Conservation (phyloP, 2,329 filamentous ascomycete genomes). For the Westerdykella ornata region DNA sequence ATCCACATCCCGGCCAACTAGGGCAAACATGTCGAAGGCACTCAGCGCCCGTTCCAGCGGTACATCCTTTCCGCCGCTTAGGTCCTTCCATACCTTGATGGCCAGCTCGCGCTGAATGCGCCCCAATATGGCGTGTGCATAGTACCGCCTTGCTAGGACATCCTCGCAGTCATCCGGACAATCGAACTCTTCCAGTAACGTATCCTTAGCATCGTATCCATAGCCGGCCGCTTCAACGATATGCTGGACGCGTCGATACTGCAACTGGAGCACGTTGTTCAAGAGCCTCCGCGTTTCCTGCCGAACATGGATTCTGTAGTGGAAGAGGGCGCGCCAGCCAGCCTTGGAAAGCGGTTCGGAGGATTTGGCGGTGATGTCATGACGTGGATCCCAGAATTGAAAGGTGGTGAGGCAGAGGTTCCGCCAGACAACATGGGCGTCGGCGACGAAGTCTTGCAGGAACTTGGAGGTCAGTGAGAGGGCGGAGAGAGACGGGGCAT, state of each 20-base stretch:
- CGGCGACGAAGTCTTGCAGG: conserved; percentile 58
- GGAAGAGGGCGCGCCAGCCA: conserved; percentile 61
- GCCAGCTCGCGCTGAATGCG: conserved; percentile 76
- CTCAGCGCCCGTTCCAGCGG: conserved; percentile 68
- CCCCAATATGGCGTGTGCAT: conserved; percentile 65
- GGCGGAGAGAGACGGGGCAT: conserved; percentile 46
- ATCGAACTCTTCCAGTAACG: conserved; percentile 60
- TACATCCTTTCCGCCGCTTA: conserved; percentile 48
- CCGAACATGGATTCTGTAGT: conserved; percentile 32
- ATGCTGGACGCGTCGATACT: conserved; percentile 61
- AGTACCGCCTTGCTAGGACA: conserved; percentile 70
- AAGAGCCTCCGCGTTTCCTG: conserved; percentile 41
- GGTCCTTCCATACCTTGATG: conserved; percentile 65
- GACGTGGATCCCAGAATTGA: conserved; percentile 61
- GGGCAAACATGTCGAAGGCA: conserved; percentile 83
- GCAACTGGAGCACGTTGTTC: conserved; percentile 62
- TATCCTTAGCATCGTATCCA: conserved; percentile 86
- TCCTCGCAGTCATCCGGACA: conserved; percentile 59
- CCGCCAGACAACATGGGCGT: conserved; percentile 73
- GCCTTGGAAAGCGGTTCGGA: conserved; percentile 49
- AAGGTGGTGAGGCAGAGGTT: conserved; percentile 64
- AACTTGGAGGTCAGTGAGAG: conserved; percentile 56
- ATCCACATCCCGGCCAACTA: conserved; percentile 66
- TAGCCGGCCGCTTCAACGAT: conserved; percentile 63
- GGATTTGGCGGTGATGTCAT: conserved; percentile 29